Conservation (phyloP, 129 eudicot species). For the Apium graveolens region DNA sequence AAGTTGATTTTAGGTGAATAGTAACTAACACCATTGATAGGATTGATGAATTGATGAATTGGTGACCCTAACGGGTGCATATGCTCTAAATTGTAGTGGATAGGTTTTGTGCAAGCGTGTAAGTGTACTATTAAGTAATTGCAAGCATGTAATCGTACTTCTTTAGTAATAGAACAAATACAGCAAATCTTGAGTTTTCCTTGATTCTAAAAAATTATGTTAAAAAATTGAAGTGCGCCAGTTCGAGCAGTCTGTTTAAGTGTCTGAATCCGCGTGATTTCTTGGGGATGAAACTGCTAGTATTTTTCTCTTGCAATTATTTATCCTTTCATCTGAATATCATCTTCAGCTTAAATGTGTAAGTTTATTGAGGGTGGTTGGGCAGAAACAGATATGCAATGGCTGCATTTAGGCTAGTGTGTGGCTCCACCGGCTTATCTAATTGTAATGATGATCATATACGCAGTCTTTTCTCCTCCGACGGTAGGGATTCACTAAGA, state of each 20-base stretch:
- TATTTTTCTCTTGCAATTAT: not conserved
- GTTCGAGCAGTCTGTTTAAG: not conserved
- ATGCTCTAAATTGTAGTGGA: too few relatives aligned
- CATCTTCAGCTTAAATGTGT: not conserved
- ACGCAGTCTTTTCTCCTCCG: not conserved
- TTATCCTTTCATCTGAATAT: not conserved
- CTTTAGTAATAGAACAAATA: not conserved
- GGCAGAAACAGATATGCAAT: not conserved
- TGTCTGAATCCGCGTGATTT: not conserved
- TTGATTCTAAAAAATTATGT: not conserved
- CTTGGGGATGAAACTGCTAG: too few relatives aligned
- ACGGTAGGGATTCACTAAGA: not conserved
- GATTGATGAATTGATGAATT: too few relatives aligned
- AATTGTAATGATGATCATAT: not conserved
- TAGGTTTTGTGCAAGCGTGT: not conserved
- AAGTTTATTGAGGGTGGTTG: not conserved
- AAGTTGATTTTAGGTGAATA: too few relatives aligned
- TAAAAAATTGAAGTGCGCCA: not conserved
- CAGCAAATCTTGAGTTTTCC: not conserved
- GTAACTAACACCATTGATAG: too few relatives aligned
- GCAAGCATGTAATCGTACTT: not conserved
- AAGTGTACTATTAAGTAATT: not conserved
- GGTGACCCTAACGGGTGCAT: too few relatives aligned
- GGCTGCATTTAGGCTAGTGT: not conserved
- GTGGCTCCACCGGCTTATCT: not conserved